Evolutionary conservation across 1,139 yeast species (phyloP), one percentile per base, ranked within the genome.

Genomic region (Meyerozyma elateridarum): DNA sequence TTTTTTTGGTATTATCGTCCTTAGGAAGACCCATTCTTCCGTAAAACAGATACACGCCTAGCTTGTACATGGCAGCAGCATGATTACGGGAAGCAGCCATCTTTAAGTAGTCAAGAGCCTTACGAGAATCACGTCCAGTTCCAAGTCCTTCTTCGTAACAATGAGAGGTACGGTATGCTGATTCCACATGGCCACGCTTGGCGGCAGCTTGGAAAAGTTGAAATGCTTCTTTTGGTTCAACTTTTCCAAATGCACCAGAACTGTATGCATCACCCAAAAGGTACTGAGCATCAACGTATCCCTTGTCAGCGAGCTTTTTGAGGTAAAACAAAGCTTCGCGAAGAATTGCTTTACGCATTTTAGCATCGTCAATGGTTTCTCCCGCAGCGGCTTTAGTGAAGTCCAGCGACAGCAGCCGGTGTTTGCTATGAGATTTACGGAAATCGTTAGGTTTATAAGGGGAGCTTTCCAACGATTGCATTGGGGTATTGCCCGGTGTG

Each of bases 141-240:
- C 98, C 98, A 59, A 89, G 66, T 5, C 97, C 97, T 59, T 87
- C 94, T 57, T 89, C 95, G 46, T 80, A 84, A 56, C 96, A 89
- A 39, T 84, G 74, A 1, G 96, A 87, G 0, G 96, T 84, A 48
- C 97, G 74, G 56, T 84, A 91, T 0, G 96, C 89, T 34, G 93
- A 78, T 54, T 91, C 97, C 8, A 83, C 71, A 51, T 91, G 97
- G 15, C 91, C 94, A 45, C 85, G 91, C 54, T 89, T 91, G 5
- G 96, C 96, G 6, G 97, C 96, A 21, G 85, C 66, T 52, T 82
- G 89, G 54, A 91, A 91, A 34, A 85, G 70, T 2, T 60, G 47
- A 45, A 85, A 82, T 3, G 96, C 84, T 42, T 85, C 91, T 42
- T 73, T 74, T 46, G 81, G 70, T 35, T 88, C 95, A n/a, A 83